phyloP scores from a whole-genome alignment of 495 filamentous ascomycete species.

The Daldinia decipiens region DNA sequence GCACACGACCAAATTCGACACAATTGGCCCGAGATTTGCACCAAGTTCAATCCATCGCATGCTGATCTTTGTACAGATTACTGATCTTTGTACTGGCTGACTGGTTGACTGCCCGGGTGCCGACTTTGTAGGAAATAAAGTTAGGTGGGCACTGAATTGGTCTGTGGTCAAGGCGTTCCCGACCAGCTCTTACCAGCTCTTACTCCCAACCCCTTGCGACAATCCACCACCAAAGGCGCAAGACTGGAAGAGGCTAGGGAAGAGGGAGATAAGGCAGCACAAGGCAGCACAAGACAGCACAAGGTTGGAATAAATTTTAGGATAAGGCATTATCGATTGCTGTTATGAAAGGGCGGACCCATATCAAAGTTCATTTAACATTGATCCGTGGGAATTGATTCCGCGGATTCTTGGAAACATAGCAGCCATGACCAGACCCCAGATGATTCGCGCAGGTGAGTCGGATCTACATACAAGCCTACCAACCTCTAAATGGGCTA shows the following conservation, averaged over 20 bases:
- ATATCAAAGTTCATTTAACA: constrained; percentile 31
- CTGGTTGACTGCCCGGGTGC: background rate
- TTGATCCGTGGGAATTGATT: constrained; percentile 42
- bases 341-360: constrained; percentile 33
- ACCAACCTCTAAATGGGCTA: constrained; percentile 29
- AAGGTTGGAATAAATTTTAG: constrained; percentile 22
- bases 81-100: too few relatives aligned
- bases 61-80: constrained; percentile 19
- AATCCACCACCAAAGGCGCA: constrained; percentile 26
- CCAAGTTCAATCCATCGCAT: constrained; percentile 24
- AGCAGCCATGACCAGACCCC: constrained; percentile 74
- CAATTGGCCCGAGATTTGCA: constrained; percentile 38
- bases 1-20: constrained; percentile 15
- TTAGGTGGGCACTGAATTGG: constrained; percentile 38
- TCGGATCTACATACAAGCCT: constrained; percentile 39
- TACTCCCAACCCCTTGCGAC: constrained; percentile 42
- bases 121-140: constrained; percentile 37
- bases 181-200: constrained; percentile 22
- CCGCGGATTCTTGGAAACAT: constrained; percentile 32
- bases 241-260: constrained; percentile 28
- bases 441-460: constrained; percentile 82
- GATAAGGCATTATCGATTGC: constrained; percentile 16
- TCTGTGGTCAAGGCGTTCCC: constrained; percentile 33
- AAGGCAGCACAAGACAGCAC: background rate
- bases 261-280: background rate